phyloP scores from a whole-genome alignment of 2,329 filamentous ascomycete species.

The Scytalidium lignicola region DNA sequence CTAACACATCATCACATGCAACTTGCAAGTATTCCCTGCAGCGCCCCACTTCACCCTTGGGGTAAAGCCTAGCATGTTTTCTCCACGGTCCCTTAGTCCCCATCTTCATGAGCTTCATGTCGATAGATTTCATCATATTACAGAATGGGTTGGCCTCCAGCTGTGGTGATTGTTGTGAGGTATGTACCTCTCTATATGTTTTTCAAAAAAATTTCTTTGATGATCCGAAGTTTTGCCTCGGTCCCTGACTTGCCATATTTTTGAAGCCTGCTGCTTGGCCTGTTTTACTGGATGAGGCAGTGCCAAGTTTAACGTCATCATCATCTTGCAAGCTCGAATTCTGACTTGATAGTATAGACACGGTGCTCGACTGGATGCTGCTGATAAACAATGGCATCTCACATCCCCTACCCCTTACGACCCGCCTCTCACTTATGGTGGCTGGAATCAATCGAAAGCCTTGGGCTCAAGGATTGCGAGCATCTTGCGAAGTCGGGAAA shows the following conservation, averaged over 20 bases:
- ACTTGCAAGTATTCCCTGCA: neutral
- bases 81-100: neutral
- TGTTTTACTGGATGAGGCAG: too few species aligned
- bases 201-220: neutral
- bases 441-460: slow-evolving; percentile 81
- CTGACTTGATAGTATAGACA: slow-evolving; percentile 51
- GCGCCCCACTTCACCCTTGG: neutral
- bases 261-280: neutral
- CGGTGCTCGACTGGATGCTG: slow-evolving; percentile 87
- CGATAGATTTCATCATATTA: neutral
- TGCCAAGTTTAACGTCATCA: neutral
- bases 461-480: slow-evolving; percentile 80
- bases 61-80: neutral
- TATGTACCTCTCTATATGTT: slow-evolving; percentile 21
- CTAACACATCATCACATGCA: neutral
- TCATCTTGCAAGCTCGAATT: neutral
- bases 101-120: slow-evolving; percentile 12
- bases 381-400: slow-evolving; percentile 92
- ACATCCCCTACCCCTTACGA: slow-evolving; percentile 93
- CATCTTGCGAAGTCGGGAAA: slow-evolving; percentile 53
- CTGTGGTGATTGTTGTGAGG: slow-evolving; percentile 47
- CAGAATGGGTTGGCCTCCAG: slow-evolving; percentile 41
- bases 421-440: slow-evolving; percentile 88
- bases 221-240: neutral
- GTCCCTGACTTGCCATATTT: too few species aligned